Conservation (phyloP, 345 rosid species). For the Iberis pinnata region DNA sequence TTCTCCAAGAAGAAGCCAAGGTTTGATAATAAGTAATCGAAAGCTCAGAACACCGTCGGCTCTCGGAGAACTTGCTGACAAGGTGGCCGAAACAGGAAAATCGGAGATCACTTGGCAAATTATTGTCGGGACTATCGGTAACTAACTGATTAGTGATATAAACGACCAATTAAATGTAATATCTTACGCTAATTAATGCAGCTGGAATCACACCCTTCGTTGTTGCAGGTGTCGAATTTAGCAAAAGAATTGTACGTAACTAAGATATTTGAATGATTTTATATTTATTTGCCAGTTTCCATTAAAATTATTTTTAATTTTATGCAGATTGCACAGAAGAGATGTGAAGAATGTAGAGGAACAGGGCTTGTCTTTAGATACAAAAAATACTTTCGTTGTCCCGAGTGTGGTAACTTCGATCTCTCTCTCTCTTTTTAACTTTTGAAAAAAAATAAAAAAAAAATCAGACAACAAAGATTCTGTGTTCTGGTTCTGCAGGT, state of each 20-base stretch:
- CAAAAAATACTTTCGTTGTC: constrained; percentile 56
- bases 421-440: not conserved
- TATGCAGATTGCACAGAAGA: constrained; percentile 75
- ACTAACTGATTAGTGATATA: constrained; percentile 3
- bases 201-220: constrained; percentile 72
- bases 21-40: constrained; percentile 13
- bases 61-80: constrained; percentile 34
- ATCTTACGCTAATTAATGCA: constrained; percentile 41
- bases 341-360: constrained; percentile 65
- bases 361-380: constrained; percentile 61
- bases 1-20: constrained; percentile 4
- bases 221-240: constrained; percentile 86
- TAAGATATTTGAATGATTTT: not conserved
- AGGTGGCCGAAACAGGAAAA: constrained; percentile 35
- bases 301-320: constrained; percentile 16
- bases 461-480: not conserved
- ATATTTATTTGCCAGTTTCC: not conserved
- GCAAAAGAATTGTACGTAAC: constrained; percentile 66
- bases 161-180: not conserved
- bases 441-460: not conserved
- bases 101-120: constrained; percentile 70
- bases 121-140: constrained; percentile 64
- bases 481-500: constrained; percentile 37
- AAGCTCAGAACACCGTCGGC: constrained; percentile 24
- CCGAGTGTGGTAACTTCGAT: constrained; percentile 40